Evolutionary conservation across 495 filamentous ascomycete genomes (phyloP).

Genomic region (Penicillium turbatum): DNA sequence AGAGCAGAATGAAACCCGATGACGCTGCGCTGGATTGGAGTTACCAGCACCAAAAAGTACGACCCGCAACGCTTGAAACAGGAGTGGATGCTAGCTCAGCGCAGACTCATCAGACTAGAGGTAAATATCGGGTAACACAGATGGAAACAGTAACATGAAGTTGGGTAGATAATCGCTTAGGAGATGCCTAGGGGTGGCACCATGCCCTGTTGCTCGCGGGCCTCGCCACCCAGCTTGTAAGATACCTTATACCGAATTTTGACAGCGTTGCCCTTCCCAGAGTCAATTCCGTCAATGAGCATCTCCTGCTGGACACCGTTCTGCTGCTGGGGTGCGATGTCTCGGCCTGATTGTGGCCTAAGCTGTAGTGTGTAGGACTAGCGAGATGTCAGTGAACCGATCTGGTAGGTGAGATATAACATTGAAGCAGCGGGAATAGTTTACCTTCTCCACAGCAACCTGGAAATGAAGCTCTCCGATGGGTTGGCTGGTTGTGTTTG

Average conservation of each 20-base stretch:
- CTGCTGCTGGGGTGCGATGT: slow-evolving; percentile 66
- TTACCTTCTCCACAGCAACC: slow-evolving; percentile 88
- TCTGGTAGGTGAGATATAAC: neutral
- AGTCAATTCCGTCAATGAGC: slow-evolving; percentile 65
- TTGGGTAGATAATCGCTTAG: slow-evolving; percentile 19
- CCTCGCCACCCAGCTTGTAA: slow-evolving; percentile 65
- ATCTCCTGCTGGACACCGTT: slow-evolving; percentile 82
- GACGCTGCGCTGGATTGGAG: neutral
- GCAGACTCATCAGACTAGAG: neutral
- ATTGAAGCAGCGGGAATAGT: slow-evolving; percentile 9
- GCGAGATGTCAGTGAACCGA: neutral
- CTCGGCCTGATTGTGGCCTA: slow-evolving; percentile 75
- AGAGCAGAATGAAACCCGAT: neutral
- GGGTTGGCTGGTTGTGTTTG: slow-evolving; percentile 66
- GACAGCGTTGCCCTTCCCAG: slow-evolving; percentile 66
- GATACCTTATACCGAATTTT: slow-evolving; percentile 85
- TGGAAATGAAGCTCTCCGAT: slow-evolving; percentile 84
- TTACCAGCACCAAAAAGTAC: neutral
- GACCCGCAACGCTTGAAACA: neutral
- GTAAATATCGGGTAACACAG: neutral
- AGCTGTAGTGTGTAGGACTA: slow-evolving; percentile 74
- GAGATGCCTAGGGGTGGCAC: slow-evolving; percentile 78
- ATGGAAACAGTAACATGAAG: neutral
- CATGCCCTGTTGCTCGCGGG: slow-evolving; percentile 80
- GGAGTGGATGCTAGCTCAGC: neutral